phyloP scores from a whole-genome alignment of 371 early-diverging fungal genomes.

The Capniomyces stellatus region DNA sequence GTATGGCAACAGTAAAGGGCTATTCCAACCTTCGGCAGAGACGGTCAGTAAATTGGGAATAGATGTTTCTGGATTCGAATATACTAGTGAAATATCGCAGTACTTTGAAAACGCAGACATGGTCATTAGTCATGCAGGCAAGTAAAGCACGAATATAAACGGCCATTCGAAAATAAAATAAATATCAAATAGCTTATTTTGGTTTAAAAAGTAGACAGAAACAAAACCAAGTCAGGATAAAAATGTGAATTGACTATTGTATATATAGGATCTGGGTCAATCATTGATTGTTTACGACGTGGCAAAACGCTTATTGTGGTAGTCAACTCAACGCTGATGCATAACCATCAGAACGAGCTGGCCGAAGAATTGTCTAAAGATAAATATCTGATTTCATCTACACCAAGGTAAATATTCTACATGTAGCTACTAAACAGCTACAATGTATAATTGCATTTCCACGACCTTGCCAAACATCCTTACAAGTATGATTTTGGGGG shows the following conservation, averaged over 20 bases:
- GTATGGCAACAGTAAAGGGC: conserved; percentile 34
- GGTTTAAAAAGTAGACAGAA: no score
- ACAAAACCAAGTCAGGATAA: no score
- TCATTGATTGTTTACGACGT: conserved; percentile 52
- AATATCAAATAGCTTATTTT: no score
- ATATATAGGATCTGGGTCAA: conserved; percentile 58
- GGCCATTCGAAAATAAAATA: no score
- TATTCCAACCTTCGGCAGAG: conserved; percentile 5
- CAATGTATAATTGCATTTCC: no score
- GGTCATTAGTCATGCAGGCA: conserved; percentile 41
- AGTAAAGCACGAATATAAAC: no score
- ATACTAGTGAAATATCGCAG: conserved; percentile 7
- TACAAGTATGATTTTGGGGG: no score
- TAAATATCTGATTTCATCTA: conserved; percentile 28
- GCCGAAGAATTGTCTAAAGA: conserved; percentile 41
- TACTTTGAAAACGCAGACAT: conserved; percentile 13
- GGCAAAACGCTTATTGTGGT: conserved; percentile 53
- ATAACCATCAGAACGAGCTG: conserved; percentile 77
- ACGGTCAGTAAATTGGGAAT: conserved; percentile 5
- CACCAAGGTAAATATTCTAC: neutral
- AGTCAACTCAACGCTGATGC: conserved; percentile 52
- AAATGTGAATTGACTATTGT: conserved; percentile 36
- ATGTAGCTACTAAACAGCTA: neutral
- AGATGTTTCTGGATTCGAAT: conserved; percentile 10
- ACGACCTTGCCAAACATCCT: no score